phyloP scores from a whole-genome alignment of 139 green algal species.

The Coccomyxa sp. region DNA sequence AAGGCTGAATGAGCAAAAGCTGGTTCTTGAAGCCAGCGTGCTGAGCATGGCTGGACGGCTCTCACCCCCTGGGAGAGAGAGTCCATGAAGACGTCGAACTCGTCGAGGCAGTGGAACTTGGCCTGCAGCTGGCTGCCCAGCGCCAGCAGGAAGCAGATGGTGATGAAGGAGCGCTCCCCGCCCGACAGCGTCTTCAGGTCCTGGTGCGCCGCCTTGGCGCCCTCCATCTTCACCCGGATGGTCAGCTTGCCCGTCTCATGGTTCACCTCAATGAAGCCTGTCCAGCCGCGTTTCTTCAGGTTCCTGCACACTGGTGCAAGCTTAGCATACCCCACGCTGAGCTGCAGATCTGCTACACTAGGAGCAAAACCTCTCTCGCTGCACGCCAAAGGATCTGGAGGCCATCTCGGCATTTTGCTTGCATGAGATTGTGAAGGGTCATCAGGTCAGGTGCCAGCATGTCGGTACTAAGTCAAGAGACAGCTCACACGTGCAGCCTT shows the following conservation, averaged over 20 bases:
- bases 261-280: slow-evolving; percentile 5
- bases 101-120: slow-evolving; percentile 31
- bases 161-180: slow-evolving; percentile 81
- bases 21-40: neutral
- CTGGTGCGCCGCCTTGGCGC: neutral
- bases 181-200: slow-evolving; percentile 28
- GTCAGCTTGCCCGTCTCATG: neutral
- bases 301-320: neutral
- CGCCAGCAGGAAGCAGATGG: slow-evolving; percentile 74
- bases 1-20: neutral
- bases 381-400: too few relatives aligned
- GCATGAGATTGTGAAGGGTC: too few relatives aligned
- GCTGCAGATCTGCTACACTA: too few relatives aligned
- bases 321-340: too few relatives aligned
- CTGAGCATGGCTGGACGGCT: neutral
- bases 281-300: neutral
- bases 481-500: too few relatives aligned
- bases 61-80: slow-evolving; percentile 8
- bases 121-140: slow-evolving; percentile 41
- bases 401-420: too few relatives aligned
- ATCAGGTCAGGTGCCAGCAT: too few relatives aligned
- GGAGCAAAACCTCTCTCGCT: too few relatives aligned
- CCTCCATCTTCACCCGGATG: slow-evolving; percentile 1
- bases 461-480: too few relatives aligned
- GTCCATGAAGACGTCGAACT: slow-evolving; percentile 35